Conservation (phyloP, 2,329 filamentous ascomycete genomes). For the Nemania abortiva region DNA sequence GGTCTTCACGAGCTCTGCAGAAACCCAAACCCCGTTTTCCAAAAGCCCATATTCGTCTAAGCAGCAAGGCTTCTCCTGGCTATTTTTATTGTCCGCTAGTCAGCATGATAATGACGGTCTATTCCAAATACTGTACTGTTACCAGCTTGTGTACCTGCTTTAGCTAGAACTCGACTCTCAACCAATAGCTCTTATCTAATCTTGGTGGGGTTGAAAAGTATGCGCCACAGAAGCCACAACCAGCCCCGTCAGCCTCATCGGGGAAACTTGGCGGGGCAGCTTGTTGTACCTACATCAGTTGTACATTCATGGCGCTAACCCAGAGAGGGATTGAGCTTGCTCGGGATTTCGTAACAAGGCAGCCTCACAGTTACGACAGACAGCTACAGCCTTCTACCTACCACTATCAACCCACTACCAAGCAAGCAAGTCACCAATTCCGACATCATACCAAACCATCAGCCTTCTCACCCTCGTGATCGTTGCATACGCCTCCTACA, state of each 20-base stretch:
- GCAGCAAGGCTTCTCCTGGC: conserved; percentile 20
- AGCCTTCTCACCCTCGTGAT: conserved; percentile 29
- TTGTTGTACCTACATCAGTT: too few relatives aligned
- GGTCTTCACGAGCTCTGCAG: conserved; percentile 37
- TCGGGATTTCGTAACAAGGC: conserved; percentile 47
- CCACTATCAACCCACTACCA: conserved; percentile 10
- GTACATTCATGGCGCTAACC: conserved; percentile 40
- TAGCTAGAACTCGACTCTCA: not conserved
- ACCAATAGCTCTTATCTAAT: conserved; percentile 21
- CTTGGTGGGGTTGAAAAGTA: not conserved
- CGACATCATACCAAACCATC: conserved; percentile 32
- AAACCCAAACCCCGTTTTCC: conserved; percentile 1
- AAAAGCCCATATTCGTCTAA: conserved; percentile 26
- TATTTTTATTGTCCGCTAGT: conserved; percentile 32
- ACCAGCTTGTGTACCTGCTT: not conserved
- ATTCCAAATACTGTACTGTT: conserved; percentile 33
- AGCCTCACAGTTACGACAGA: conserved; percentile 50
- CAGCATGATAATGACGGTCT: conserved; percentile 27
- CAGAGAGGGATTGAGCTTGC: conserved; percentile 46
- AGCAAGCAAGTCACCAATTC: conserved; percentile 19
- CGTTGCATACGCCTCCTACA: conserved; percentile 12
- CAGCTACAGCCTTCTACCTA: conserved; percentile 41
- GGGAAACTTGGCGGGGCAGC: conserved; percentile 14
- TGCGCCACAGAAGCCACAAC: conserved; percentile 35
- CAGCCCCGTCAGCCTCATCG: conserved; percentile 25